A percentile compares a stretch with the other conserved stretches of the same genome.
phyloP scores from a whole-genome alignment of 2,329 filamentous ascomycete species.

The Aureobasidium subglaciale region DNA sequence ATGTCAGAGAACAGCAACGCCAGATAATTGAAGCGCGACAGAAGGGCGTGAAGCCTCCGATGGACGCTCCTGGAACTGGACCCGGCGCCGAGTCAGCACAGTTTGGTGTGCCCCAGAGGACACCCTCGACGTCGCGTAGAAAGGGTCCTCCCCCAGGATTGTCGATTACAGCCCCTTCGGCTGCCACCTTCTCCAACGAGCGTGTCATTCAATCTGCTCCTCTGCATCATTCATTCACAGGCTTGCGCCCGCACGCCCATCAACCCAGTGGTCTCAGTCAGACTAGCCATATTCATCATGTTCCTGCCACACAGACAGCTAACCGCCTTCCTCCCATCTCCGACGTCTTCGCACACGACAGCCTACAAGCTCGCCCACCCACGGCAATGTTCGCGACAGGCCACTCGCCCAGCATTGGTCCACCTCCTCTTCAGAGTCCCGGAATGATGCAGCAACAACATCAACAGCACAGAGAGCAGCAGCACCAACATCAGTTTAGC shows the following conservation, averaged over 20 bases:
- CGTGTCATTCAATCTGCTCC: constrained; percentile 95
- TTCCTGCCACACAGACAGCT: constrained; percentile 78
- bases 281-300: constrained; percentile 84
- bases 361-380: constrained; percentile 40
- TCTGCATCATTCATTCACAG: constrained; percentile 89
- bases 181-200: constrained; percentile 87
- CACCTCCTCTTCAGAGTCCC: constrained; percentile 68
- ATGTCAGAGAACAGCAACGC: constrained; percentile 86
- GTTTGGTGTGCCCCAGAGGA: constrained; percentile 49
- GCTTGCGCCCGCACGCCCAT: constrained; percentile 65
- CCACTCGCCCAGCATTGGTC: constrained; percentile 45
- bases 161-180: constrained; percentile 89
- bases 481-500: constrained; percentile 34
- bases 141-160: constrained; percentile 77
- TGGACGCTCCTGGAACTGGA: constrained; percentile 32
- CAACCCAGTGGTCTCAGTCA: constrained; percentile 76
- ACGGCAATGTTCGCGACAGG: constrained; percentile 25
- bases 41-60: constrained; percentile 63
- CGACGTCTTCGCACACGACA: constrained; percentile 82
- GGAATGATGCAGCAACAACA: constrained; percentile 53
- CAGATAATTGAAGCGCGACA: constrained; percentile 92
- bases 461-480: constrained; percentile 21
- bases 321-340: constrained; percentile 90
- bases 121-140: constrained; percentile 63
- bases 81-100: constrained; percentile 29